phyloP scores from a whole-genome alignment of 2,329 filamentous ascomycete genomes.

The Exophiala phaeomuriformis region DNA sequence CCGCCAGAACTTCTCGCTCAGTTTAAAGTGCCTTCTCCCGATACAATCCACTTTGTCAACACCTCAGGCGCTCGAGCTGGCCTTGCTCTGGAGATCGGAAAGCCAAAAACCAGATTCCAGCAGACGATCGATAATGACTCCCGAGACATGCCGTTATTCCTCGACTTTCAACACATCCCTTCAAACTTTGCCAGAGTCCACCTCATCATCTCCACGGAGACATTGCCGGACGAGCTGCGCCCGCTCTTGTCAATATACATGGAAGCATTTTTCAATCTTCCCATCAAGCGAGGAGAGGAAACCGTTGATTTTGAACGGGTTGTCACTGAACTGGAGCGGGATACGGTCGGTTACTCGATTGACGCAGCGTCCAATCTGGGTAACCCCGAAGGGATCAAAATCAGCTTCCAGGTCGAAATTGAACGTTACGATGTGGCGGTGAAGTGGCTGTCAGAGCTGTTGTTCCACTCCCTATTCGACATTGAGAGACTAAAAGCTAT shows the following conservation, averaged over 20 bases:
- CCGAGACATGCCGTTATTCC: conserved; percentile 64
- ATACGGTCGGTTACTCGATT: conserved; percentile 78
- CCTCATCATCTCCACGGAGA: conserved; percentile 69
- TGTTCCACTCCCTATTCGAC: conserved; percentile 86
- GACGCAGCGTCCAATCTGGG: conserved; percentile 61
- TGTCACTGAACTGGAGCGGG: conserved; percentile 80
- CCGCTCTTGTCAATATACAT: conserved; percentile 78
- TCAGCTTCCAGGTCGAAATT: conserved; percentile 78
- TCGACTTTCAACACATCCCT: conserved; percentile 94
- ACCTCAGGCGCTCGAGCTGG: conserved; percentile 79
- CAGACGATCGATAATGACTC: conserved; percentile 64
- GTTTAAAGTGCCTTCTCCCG: conserved; percentile 74
- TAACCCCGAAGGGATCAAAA: conserved; percentile 71
- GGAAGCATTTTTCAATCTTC: conserved; percentile 91
- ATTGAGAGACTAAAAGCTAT: conserved; percentile 55
- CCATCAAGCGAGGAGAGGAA: conserved; percentile 68
- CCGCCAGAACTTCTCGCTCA: conserved; percentile 71
- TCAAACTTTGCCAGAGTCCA: conserved; percentile 87
- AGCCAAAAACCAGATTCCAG: conserved; percentile 63
- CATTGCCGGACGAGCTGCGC: conserved; percentile 71
- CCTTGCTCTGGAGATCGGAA: conserved; percentile 63
- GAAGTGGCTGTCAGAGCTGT: conserved; percentile 74
- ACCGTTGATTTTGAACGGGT: conserved; percentile 83
- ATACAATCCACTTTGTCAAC: conserved; percentile 91
- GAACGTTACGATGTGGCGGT: conserved; percentile 80